Percentiles rank a stretch among this genome's conserved stretches.
Evolutionary conservation across 116 monocot genomes (phyloP).

Genomic region (Iris pallida): DNA sequence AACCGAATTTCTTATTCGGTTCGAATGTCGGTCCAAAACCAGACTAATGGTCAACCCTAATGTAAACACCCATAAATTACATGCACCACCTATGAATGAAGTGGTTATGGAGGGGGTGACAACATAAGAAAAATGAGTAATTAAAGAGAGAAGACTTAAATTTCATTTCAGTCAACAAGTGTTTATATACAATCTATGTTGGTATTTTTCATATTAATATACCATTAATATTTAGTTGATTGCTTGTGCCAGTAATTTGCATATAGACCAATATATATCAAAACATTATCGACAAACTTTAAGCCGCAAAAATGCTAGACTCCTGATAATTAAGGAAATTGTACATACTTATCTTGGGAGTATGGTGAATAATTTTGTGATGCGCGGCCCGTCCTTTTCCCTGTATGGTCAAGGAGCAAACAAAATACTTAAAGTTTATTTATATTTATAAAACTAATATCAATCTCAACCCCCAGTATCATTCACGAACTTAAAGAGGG

Average conservation of each 20-base stretch:
- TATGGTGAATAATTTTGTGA: background rate
- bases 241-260: background rate
- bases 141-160: too few relatives aligned
- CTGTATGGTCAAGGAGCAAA: conserved; percentile 6
- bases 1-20: too few relatives aligned
- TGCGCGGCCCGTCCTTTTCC: conserved; percentile 4
- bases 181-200: background rate
- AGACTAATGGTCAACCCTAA: too few relatives aligned
- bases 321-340: background rate
- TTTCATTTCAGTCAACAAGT: background rate
- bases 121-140: too few relatives aligned
- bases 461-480: background rate
- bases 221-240: background rate
- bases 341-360: conserved; percentile 39
- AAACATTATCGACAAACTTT: background rate
- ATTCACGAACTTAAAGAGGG: background rate
- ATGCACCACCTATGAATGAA: too few relatives aligned
- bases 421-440: background rate
- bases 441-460: background rate
- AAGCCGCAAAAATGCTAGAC: background rate
- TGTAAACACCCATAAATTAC: too few relatives aligned
- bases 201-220: background rate
- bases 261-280: background rate
- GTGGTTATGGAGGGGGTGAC: too few relatives aligned
- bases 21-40: too few relatives aligned